Base-by-base conservation (phyloP, 225 moss, liverwort and hornwort genomes). In the Thuidium tamariscinum region DNA sequence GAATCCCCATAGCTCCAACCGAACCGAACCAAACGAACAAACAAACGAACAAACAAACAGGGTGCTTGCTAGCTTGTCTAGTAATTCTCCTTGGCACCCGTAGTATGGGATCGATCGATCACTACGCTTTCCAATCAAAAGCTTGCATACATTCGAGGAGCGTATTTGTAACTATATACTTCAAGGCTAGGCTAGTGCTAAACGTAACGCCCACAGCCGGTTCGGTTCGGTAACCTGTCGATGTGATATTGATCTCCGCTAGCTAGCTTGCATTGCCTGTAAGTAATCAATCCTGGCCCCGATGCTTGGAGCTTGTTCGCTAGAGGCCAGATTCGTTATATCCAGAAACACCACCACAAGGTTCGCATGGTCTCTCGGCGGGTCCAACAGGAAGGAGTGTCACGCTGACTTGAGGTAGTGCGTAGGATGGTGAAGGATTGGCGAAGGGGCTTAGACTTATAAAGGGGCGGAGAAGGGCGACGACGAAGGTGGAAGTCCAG, bases 401-500 rank as follows among this genome's bases (percentile, higher is more conserved):
- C 74, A 74, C 91, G 89, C 85, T 83, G 87, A 82, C 85, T 89
- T 86, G 82, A 49, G 86, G 49, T 64, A 57, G 84, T 51, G 80
- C 71, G 51, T 65, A 20, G 51, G 81, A 42, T 62, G 89, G 52
- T 56, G 74, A 67, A 74, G 80, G 76, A 83, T 83, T 63, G 80
- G 70, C 23, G 82, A 54, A 68, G 65, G 29, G 22, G 77, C 76
- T 86, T 87, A 81, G 76, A 82, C 19, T 89, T 91, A 86, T 91
- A 88, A 76, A 86, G 87, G 37, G 32, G 54, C 16, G 41, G 80
- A 82, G 84, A 59, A 69, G 85, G 82, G 78, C 60, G 74, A 83
- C 79, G 86, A 85, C 87, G 87, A 87, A 91, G 80, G 87, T 82
- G 74, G 44, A 87, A 44, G 74, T 64, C 73, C 64, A 89, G 87